A percentile compares a stretch with the other conserved stretches of the same genome.
phyloP scores from a whole-genome alignment of 164 flowering plant genomes.

The Dillenia suffruticosa region DNA sequence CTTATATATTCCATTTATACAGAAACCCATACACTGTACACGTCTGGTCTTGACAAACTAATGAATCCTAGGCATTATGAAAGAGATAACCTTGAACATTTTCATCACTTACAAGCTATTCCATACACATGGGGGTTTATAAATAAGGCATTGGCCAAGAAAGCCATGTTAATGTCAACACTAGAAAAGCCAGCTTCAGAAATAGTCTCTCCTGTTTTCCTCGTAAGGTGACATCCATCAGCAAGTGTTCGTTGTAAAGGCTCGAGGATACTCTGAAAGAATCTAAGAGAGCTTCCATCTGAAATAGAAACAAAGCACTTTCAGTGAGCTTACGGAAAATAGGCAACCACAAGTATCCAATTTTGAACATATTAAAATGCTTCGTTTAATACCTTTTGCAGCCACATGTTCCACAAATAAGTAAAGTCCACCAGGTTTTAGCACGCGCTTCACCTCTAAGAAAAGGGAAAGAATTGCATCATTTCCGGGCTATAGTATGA shows the following conservation, averaged over 20 bases:
- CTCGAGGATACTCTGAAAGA: constrained; percentile 52
- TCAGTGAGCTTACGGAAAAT: neutral
- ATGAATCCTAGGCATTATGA: too few species aligned
- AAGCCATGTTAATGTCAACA: constrained; percentile 31
- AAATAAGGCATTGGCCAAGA: constrained; percentile 27
- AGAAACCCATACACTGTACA: too few species aligned
- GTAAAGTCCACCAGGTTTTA: constrained; percentile 79
- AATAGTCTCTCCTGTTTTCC: constrained; percentile 61
- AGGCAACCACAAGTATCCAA: neutral
- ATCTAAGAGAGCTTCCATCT: constrained; percentile 67
- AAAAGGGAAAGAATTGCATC: neutral
- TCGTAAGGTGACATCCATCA: constrained; percentile 92
- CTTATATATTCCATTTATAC: too few species aligned
- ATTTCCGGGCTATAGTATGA: neutral
- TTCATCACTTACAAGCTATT: constrained; percentile 46
- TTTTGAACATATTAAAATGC: neutral
- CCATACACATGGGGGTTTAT: constrained; percentile 74
- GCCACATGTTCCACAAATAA: constrained; percentile 88
- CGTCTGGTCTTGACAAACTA: too few species aligned
- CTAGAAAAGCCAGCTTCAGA: constrained; percentile 63
- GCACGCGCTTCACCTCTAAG: constrained; percentile 81
- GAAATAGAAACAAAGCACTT: constrained; percentile 7
- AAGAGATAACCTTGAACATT: too few species aligned
- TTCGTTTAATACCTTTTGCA: constrained; percentile 53
- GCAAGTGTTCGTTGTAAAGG: constrained; percentile 69